Conservation (phyloP, 192 early-diverging fungal species). For the Backusella morwellensis region DNA sequence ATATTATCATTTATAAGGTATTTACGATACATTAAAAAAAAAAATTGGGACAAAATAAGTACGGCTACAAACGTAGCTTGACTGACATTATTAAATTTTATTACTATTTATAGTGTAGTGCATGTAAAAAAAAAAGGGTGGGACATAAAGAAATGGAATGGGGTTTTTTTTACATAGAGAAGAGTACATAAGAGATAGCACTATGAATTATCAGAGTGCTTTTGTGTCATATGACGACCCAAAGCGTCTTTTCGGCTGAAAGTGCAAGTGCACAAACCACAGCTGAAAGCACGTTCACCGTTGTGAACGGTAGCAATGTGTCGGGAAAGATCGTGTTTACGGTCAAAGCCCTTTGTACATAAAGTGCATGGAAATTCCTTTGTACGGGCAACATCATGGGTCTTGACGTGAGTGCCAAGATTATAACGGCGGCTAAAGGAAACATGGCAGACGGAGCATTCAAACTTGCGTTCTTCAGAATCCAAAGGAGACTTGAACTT, state of each 20-base stretch:
- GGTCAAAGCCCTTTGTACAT: constrained; percentile 67
- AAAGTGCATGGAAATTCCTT: constrained; percentile 57
- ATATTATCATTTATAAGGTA: too few relatives aligned
- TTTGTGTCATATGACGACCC: constrained; percentile 44
- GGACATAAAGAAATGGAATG: background rate
- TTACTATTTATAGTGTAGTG: background rate
- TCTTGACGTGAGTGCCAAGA: constrained; percentile 72
- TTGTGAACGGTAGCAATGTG: constrained; percentile 67
- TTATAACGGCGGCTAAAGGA: constrained; percentile 82
- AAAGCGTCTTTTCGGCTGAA: constrained; percentile 71
- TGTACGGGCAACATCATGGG: constrained; percentile 58
- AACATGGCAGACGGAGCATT: constrained; percentile 61
- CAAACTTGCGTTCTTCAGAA: background rate
- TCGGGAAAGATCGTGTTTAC: constrained; percentile 75
- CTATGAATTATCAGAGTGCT: background rate
- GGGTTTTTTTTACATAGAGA: background rate
- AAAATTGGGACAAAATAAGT: too few relatives aligned
- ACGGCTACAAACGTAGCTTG: too few relatives aligned
- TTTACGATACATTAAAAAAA: too few relatives aligned
- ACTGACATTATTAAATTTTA: background rate
- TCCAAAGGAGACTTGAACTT: background rate
- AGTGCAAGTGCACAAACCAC: constrained; percentile 47
- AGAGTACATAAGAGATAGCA: background rate
- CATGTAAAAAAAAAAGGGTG: background rate
- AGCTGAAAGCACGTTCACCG: constrained; percentile 58